These are phyloP conservation scores for Zymoseptoria ardabiliae DNA, from an alignment of 2,329 filamentous ascomycete species.

Conservation along the genomic window DNA sequence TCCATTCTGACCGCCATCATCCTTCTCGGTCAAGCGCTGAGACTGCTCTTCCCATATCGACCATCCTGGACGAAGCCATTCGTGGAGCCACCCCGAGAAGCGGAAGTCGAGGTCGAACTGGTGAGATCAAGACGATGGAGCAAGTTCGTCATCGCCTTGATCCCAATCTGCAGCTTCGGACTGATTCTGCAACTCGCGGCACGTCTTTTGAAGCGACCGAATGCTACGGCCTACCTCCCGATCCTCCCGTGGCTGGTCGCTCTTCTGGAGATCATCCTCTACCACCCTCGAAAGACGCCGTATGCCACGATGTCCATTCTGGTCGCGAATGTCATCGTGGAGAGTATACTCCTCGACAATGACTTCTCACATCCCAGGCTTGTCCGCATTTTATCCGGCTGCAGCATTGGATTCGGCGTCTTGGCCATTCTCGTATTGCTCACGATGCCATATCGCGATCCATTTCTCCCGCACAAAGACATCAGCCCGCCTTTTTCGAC, in stretches of 20 bases:
- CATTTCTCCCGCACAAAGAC: constrained; percentile 43
- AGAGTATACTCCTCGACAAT: constrained; percentile 21
- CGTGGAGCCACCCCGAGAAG: constrained; percentile 28
- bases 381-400: constrained; percentile 3
- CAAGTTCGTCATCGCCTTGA: constrained; percentile 12
- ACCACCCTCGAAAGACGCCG: constrained; percentile 24
- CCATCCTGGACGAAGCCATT: constrained; percentile 49
- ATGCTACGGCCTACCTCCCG: constrained; percentile 7
- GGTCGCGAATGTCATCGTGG: constrained; percentile 15
- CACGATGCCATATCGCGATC: constrained; percentile 63
- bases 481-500: constrained; percentile 53
- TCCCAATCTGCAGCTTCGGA: constrained; percentile 12
- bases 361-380: constrained; percentile 2
- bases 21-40: constrained; percentile 31
- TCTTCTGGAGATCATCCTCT: constrained; percentile 17
- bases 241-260: constrained; percentile 20
- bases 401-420: constrained; percentile 33
- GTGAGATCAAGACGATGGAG: constrained; percentile 28
- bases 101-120: constrained; percentile 18
- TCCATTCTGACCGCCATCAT: constrained; percentile 31
- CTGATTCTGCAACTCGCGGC: constrained; percentile 15
- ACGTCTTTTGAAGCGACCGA: neutral
- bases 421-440: constrained; percentile 49
- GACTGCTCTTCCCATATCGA: constrained; percentile 28
- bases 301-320: constrained; percentile 20